Conservation (phyloP, 129 eudicot species). For the Apium graveolens region DNA sequence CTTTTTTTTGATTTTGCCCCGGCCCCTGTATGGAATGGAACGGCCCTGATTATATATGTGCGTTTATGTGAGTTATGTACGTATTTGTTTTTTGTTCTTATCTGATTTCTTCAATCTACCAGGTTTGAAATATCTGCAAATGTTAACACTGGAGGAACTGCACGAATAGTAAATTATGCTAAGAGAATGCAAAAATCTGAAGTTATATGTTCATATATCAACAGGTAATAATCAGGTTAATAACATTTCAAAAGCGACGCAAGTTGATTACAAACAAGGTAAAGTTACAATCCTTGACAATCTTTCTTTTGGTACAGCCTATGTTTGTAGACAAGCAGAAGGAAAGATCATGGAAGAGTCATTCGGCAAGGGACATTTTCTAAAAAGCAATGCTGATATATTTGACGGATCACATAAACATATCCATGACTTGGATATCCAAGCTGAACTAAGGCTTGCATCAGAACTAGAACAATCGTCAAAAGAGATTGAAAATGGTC, state of each 20-base stretch:
- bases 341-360: not conserved
- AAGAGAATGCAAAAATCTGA: conserved; percentile 26
- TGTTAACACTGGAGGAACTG: conserved; percentile 34
- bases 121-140: conserved; percentile 39
- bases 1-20: too few species aligned
- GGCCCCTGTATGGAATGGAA: too few species aligned
- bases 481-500: not conserved
- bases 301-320: not conserved
- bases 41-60: too few species aligned
- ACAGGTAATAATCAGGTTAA: conserved; percentile 27
- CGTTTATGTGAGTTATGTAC: too few species aligned
- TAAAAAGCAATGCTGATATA: not conserved
- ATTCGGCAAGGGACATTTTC: not conserved
- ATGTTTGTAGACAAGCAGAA: not conserved
- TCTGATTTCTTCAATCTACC: not conserved
- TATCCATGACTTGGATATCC: not conserved
- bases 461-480: not conserved
- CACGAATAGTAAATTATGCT: conserved; percentile 30
- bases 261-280: too few species aligned
- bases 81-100: too few species aligned
- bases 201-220: conserved; percentile 43
- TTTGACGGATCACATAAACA: not conserved
- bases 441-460: not conserved
- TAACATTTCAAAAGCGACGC: not conserved
- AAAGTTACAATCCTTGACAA: not conserved